Percentiles rank a stretch among this genome's conserved stretches.
Evolutionary conservation across 208 protist species (phyloP).

Genomic region (Herpetomonas tarakana): DNA sequence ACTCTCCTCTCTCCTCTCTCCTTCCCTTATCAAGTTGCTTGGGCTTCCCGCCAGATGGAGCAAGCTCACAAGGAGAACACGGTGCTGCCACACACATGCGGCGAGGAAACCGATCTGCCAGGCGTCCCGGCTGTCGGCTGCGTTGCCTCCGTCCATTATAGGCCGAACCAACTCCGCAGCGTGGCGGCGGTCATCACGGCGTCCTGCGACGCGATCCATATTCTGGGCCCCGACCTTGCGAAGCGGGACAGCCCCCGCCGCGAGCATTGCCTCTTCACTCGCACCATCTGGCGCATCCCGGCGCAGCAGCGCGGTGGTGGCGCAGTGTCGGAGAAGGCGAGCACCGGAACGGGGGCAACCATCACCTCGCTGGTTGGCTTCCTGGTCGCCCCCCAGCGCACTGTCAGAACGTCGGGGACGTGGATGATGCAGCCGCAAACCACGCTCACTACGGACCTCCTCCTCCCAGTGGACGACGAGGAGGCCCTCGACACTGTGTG

Average conservation of each 20-base stretch:
- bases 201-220: constrained; percentile 38
- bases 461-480: too few relatives aligned
- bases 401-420: too few relatives aligned
- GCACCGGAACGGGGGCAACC: not conserved
- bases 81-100: constrained; percentile 49
- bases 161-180: constrained; percentile 10
- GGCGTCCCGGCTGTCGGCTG: constrained; percentile 66
- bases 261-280: constrained; percentile 38
- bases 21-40: too few relatives aligned
- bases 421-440: too few relatives aligned
- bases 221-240: constrained; percentile 58
- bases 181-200: constrained; percentile 58
- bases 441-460: too few relatives aligned
- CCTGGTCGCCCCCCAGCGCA: too few relatives aligned
- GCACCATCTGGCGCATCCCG: constrained; percentile 38
- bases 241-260: constrained; percentile 8
- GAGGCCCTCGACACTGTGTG: constrained; percentile 28
- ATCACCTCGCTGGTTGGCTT: not conserved
- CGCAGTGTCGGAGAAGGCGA: not conserved
- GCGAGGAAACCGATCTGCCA: constrained; percentile 64
- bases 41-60: too few relatives aligned
- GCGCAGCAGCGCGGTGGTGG: not conserved
- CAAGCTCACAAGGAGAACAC: constrained; percentile 5
- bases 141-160: constrained; percentile 45
- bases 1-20: too few relatives aligned